Base-by-base conservation (phyloP, 2,329 filamentous ascomycete genomes). In the Elsinoe arachidis region DNA sequence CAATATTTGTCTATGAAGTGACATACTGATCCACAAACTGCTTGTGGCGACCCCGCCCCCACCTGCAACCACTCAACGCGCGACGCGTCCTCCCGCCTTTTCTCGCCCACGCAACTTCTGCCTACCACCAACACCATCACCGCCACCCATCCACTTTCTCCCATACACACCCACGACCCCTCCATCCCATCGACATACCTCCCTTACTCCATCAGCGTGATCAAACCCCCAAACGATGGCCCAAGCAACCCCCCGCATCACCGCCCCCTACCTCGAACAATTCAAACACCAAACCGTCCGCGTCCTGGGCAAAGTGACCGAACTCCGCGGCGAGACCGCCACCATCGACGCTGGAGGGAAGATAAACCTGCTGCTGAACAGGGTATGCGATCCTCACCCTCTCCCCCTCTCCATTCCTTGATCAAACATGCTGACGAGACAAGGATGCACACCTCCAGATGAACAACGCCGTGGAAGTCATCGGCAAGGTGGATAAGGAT, bases 291-390 rank as follows among this genome's bases (percentile, higher is more conserved):
- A 82, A 63, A 88, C 87, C 61, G 88, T 97, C 61, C 90, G 90
- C 65, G 78, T 97, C 57, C 79, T 95, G 4, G 93, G 93, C 66
- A 90, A 87, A 66, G 90, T 97, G 47, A 81, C 82, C 3, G 85
- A 93, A 66, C 78, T 97, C 21, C 85, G 85, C 54, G 91, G 91
- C 63, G 88, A 93, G 55, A 80, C 82, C 53, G 92, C 90, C 0
- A 83, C 84, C 5, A 80, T 97, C 30, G 90, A 96, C 58, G 86
- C 89, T 5, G 86, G 78, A 2, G 92, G 92, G 0, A 80, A 83
- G 19, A 81, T 96, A 23, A 88, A 84, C 0, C 78, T 90, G 1
- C 75, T 86, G 15, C 71, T 97, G 63, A 90, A 88, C 68, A 79
- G 85, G 53, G 87, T 90, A 75, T 60, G 79, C 65, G n/a, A 26